These are phyloP conservation scores for Zygosaccharomyces rouxii DNA, from an alignment of 805 yeast species.

Conservation along the genomic window DNA sequence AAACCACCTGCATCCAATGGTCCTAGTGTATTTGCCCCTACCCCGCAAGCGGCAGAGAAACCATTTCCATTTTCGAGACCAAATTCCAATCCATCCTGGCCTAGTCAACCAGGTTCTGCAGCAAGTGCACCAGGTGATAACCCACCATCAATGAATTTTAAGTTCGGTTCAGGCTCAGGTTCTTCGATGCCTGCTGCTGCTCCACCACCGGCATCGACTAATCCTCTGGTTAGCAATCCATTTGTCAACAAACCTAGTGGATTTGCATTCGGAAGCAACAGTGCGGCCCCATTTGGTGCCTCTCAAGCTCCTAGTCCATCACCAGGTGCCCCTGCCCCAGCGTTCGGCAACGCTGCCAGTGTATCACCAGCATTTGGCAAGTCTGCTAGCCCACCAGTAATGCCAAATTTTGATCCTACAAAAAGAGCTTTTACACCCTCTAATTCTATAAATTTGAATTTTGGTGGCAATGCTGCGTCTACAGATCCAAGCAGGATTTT, in stretches of 20 bases:
- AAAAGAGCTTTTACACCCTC: slow-evolving; percentile 27
- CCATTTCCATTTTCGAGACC: slow-evolving; percentile 3
- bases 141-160: slow-evolving; percentile 5
- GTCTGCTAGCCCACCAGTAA: slow-evolving; percentile 14
- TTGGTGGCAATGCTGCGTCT: slow-evolving; percentile 16
- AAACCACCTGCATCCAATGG: background rate
- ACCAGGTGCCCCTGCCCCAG: slow-evolving; percentile 10
- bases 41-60: background rate
- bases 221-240: slow-evolving; percentile 8
- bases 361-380: slow-evolving; percentile 23
- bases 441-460: slow-evolving; percentile 25
- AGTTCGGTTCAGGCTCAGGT: slow-evolving; percentile 7
- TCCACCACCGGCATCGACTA: slow-evolving; percentile 1
- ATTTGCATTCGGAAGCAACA: slow-evolving; percentile 7
- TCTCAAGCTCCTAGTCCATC: slow-evolving; percentile 6
- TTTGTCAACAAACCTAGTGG: slow-evolving; percentile 2
- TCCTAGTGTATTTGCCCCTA: slow-evolving; percentile 2
- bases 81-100: background rate
- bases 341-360: slow-evolving; percentile 14
- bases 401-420: slow-evolving; percentile 8
- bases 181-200: background rate
- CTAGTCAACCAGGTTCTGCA: slow-evolving; percentile 1
- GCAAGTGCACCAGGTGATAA: background rate
- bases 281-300: background rate
- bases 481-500: slow-evolving; percentile 25